A percentile compares a stretch with the other conserved stretches of the same genome.
phyloP scores from a whole-genome alignment of 2,329 filamentous ascomycete species.

The Teratosphaeria zuluensis region DNA sequence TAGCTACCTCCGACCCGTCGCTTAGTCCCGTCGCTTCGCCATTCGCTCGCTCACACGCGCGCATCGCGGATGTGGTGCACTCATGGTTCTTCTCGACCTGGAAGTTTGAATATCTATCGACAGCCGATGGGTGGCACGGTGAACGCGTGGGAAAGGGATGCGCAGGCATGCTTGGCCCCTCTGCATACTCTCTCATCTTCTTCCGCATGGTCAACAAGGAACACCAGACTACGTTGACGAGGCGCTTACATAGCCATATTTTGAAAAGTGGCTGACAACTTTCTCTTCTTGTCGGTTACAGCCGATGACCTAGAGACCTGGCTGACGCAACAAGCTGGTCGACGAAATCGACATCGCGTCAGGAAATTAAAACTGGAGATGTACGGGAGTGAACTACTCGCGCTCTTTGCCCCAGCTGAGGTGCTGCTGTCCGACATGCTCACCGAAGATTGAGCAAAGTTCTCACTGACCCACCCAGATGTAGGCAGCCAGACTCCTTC shows the following conservation, averaged over 20 bases:
- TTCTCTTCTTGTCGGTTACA: neutral
- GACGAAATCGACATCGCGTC: neutral
- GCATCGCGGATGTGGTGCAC: neutral
- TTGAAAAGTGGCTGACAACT: neutral
- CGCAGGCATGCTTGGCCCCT: neutral
- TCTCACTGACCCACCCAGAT: neutral
- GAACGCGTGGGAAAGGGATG: neutral
- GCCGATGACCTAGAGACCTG: slow-evolving; percentile 1
- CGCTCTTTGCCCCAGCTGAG: slow-evolving; percentile 4
- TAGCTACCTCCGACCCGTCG: neutral
- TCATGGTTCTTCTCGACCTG: neutral
- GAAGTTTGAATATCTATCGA: neutral
- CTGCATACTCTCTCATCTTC: neutral
- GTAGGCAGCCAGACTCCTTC: neutral
- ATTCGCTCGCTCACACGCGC: neutral
- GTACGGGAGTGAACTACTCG: slow-evolving; percentile 5
- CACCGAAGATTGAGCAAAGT: neutral
- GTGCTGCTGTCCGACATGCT: neutral
- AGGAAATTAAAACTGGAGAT: slow-evolving; percentile 4
- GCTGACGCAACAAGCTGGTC: neutral
- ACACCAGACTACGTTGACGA: no score
- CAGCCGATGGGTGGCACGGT: neutral
- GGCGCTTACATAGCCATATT: no score
- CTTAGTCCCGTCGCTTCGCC: neutral
- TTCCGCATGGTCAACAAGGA: neutral